phyloP scores from a whole-genome alignment of 164 flowering plant species.

The Amborella trichopoda region DNA sequence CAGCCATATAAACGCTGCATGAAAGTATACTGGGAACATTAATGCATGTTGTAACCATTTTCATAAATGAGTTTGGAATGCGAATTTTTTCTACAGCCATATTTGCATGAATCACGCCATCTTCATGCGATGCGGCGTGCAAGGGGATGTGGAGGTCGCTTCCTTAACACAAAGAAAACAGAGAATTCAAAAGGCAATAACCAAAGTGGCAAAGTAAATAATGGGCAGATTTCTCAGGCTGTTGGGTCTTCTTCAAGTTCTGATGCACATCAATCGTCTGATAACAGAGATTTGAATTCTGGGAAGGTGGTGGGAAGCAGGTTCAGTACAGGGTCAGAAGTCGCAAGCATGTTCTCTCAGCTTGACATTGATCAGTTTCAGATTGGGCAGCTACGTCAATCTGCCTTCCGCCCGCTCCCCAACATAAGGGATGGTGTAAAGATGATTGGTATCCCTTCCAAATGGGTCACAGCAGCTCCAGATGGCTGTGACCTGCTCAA shows the following conservation, averaged over 20 bases:
- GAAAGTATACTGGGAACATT: no score
- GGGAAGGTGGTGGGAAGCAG: constrained; percentile 26
- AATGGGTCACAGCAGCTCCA: constrained; percentile 54
- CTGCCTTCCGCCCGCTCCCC: constrained; percentile 25
- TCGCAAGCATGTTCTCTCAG: constrained; percentile 41
- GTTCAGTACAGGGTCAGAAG: constrained; percentile 45
- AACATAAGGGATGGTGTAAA: constrained; percentile 27
- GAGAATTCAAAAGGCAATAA: constrained; percentile 14
- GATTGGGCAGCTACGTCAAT: constrained; percentile 24
- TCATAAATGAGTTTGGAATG: no score
- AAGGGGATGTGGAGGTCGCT: constrained; percentile 85
- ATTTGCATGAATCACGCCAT: constrained; percentile 82
- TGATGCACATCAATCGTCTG: constrained; percentile 39
- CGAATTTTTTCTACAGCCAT: constrained; percentile 58
- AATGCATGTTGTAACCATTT: no score
- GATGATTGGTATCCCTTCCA: constrained; percentile 19
- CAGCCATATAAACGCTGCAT: no score
- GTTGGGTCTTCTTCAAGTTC: constrained; percentile 40
- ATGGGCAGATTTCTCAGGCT: constrained; percentile 10
- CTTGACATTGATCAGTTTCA: constrained; percentile 24
- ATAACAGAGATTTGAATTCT: constrained; percentile 33
- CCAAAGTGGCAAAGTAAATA: constrained; percentile 9
- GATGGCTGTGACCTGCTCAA: constrained; percentile 45
- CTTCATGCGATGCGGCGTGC: constrained; percentile 88
- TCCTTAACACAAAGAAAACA: constrained; percentile 47